Evolutionary conservation across 129 eudicot genomes (phyloP).

Genomic region (Lonicera japonica): DNA sequence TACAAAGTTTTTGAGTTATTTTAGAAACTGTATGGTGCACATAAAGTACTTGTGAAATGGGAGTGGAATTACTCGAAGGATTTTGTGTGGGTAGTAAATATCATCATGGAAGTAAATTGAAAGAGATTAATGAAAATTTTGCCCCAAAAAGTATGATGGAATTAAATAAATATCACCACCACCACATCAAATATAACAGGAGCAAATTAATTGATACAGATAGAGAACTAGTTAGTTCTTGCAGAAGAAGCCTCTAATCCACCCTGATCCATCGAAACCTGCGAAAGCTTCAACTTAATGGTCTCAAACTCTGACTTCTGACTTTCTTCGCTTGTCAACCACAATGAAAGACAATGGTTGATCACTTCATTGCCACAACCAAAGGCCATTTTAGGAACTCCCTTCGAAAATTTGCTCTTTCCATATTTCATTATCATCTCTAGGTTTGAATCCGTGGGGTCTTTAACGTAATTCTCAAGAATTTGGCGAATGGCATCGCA

Average conservation of each 20-base stretch:
- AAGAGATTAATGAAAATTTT: neutral
- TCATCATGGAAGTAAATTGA: neutral
- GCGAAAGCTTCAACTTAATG: slow-evolving; percentile 32
- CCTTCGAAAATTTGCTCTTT: slow-evolving; percentile 25
- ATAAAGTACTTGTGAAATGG: too few relatives aligned
- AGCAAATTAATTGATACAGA: neutral
- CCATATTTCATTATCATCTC: slow-evolving; percentile 46
- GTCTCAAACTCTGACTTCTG: slow-evolving; percentile 42
- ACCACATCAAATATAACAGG: slow-evolving; percentile 5
- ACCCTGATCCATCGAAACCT: slow-evolving; percentile 10
- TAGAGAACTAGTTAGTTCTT: slow-evolving; percentile 4
- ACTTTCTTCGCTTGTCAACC: slow-evolving; percentile 72
- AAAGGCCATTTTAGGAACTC: slow-evolving; percentile 4
- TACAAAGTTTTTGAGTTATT: too few relatives aligned
- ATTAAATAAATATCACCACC: neutral
- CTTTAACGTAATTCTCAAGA: slow-evolving; percentile 44
- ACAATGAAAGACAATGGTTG: slow-evolving; percentile 42
- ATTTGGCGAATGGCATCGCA: slow-evolving; percentile 49
- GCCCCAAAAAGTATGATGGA: neutral
- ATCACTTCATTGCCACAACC: slow-evolving; percentile 30
- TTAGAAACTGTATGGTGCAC: too few relatives aligned
- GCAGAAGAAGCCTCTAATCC: slow-evolving; percentile 15
- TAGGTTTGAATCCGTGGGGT: slow-evolving; percentile 67
- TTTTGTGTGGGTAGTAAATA: too few relatives aligned
- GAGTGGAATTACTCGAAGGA: too few relatives aligned